phyloP scores from a whole-genome alignment of 441 rosid species.

The Rhodomyrtus psidioides region DNA sequence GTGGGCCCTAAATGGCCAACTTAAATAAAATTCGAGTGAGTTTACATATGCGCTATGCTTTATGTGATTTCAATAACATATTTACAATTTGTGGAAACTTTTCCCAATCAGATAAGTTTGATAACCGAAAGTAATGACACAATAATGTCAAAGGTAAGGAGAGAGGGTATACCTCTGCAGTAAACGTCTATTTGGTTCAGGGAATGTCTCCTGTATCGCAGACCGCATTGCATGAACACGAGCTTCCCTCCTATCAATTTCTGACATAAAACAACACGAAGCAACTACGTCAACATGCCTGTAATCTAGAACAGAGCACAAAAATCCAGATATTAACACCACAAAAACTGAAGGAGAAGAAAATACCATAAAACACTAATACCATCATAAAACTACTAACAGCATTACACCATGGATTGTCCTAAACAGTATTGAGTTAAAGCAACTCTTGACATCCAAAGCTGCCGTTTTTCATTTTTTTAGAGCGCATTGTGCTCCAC shows the following conservation, averaged over 20 bases:
- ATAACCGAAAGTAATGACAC: neutral
- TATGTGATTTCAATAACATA: neutral
- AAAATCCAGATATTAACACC: neutral
- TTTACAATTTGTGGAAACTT: neutral
- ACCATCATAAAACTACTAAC: neutral
- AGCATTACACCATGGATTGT: neutral
- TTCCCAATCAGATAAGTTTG: neutral
- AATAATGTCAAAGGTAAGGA: neutral
- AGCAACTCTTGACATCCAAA: neutral
- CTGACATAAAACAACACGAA: slow-evolving; percentile 31
- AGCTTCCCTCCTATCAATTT: slow-evolving; percentile 86
- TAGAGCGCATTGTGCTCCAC: neutral
- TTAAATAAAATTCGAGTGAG: neutral
- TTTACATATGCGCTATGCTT: neutral
- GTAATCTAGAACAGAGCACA: neutral
- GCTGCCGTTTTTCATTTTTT: neutral
- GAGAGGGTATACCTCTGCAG: slow-evolving; percentile 57
- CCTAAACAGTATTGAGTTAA: neutral
- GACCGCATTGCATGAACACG: slow-evolving; percentile 76
- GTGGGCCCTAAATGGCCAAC: neutral
- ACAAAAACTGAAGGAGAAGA: neutral
- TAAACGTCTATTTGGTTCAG: slow-evolving; percentile 93
- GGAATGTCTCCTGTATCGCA: slow-evolving; percentile 86
- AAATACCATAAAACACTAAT: neutral
- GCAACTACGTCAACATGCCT: slow-evolving; percentile 4